A percentile compares a stretch with the other conserved stretches of the same genome.
Evolutionary conservation across 768 basidiomycete species (phyloP).

Genomic region (Gautieria morchelliformis): DNA sequence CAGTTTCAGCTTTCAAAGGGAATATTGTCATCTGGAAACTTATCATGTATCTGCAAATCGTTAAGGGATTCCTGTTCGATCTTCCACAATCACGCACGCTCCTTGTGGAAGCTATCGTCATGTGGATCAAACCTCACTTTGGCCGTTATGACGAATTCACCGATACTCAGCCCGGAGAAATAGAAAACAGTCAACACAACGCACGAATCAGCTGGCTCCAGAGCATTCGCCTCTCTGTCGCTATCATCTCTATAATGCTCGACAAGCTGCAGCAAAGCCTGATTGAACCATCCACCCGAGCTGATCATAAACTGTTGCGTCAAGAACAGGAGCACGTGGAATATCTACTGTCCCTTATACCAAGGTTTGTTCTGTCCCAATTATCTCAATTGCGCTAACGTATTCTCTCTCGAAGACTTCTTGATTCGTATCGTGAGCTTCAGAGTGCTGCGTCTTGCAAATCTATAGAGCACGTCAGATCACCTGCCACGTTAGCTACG

Average conservation of each 20-base stretch:
- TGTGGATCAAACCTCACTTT: conserved; percentile 94
- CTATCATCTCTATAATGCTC: conserved; percentile 80
- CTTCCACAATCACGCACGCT: conserved; percentile 66
- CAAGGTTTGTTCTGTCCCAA: conserved; percentile 44
- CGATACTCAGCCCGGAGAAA: conserved; percentile 53
- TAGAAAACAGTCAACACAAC: conserved; percentile 55
- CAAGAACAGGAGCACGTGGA: conserved; percentile 93
- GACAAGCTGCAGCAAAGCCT: conserved; percentile 81
- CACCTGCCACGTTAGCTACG: conserved; percentile 46
- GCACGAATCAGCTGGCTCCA: conserved; percentile 87
- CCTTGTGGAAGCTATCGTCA: conserved; percentile 78
- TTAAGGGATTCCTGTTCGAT: conserved; percentile 82
- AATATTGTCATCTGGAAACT: conserved; percentile 91
- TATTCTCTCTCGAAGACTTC: conserved; percentile 38
- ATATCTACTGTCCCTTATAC: conserved; percentile 69
- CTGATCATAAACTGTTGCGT: conserved; percentile 49
- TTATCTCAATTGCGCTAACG: background rate
- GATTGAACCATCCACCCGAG: conserved; percentile 52
- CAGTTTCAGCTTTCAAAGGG: conserved; percentile 66
- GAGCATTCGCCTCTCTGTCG: conserved; percentile 79
- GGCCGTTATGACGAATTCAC: conserved; percentile 82
- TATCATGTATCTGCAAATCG: conserved; percentile 87
- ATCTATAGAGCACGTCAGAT: conserved; percentile 59
- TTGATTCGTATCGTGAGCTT: conserved; percentile 84
- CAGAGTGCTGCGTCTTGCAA: conserved; percentile 55